Evolutionary conservation across 495 filamentous ascomycete genomes (phyloP), one percentile per base, ranked within the genome.

Genomic region (Elasticomyces elasticus): DNA sequence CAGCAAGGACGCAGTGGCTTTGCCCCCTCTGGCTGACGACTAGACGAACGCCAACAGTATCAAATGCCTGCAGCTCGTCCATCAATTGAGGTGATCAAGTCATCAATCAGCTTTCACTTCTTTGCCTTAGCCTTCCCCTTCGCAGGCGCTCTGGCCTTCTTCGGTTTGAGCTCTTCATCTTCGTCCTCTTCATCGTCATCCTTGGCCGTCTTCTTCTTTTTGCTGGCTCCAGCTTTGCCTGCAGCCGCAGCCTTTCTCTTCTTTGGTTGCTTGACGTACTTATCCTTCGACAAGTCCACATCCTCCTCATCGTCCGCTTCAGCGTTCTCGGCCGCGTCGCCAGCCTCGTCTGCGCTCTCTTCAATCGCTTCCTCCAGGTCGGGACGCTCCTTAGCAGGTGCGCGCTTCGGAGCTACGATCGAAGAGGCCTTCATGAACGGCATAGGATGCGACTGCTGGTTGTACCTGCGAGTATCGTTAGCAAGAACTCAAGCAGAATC

Each of bases 341-440:
- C 83, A 41, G 78, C 72, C 4, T 66, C 82, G 28, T 87, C 89
- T 45, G 95, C 91, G 13, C 87, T 90, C 60, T 92, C 94, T 31
- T 95, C 87, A 40, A 97, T 83, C 22, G 89, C 91, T 67, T 99
- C 92, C 68, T 99, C 92, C 43, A 99, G 77, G 71, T 99, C 92
- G 0, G 92, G 92, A 52, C 82, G 82, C 43, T 87, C 88, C 70
- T 84, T 91, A 47, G 76, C 70, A 51, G 72, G 68, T 47, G 76
- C 74, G 65, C 81, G 84, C 56, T 88, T 85, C 19, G 86, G 72
- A 9, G 74, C 82, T 9, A 81, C 63, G 20, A 94, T 79, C 61
- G 75, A 83, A 69, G 79, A 85, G 9, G 89, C 86, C 70, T 95
- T 95, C 81, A 96, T 95, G 73, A 95, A 99, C 3, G 92, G 89